phyloP scores from a whole-genome alignment of 2,329 filamentous ascomycete genomes.

The Cyanodermella asteris region DNA sequence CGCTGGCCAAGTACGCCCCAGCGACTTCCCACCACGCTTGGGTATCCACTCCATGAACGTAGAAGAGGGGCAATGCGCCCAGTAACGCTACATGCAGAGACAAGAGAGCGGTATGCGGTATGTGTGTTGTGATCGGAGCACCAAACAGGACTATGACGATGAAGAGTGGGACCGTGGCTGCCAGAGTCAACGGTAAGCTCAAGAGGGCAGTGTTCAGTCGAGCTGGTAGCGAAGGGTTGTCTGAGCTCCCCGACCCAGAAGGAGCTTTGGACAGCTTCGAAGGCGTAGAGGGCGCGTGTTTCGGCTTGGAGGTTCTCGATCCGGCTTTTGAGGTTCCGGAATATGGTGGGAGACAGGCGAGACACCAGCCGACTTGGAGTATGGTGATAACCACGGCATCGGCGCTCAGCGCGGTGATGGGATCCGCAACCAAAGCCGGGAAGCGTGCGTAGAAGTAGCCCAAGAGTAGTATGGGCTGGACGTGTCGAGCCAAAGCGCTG shows the following conservation, averaged over 20 bases:
- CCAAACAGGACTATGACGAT: slow-evolving; percentile 59
- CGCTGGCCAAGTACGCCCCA: slow-evolving; percentile 48
- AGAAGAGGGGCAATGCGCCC: slow-evolving; percentile 58
- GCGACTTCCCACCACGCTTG: slow-evolving; percentile 48
- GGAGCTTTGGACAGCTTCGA: slow-evolving; percentile 4
- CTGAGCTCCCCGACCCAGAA: slow-evolving; percentile 3
- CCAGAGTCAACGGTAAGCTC: slow-evolving; percentile 32
- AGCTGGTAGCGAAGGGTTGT: slow-evolving; percentile 28
- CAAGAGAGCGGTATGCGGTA: slow-evolving; percentile 55
- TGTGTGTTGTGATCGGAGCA: slow-evolving; percentile 67
- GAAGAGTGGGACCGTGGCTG: slow-evolving; percentile 35
- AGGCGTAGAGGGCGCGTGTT: background rate
- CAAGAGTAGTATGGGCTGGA: slow-evolving; percentile 47
- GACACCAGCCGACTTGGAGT: slow-evolving; percentile 39
- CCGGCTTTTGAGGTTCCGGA: slow-evolving; percentile 5
- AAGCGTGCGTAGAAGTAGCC: slow-evolving; percentile 43
- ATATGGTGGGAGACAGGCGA: slow-evolving; percentile 35
- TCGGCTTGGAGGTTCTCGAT: too few species aligned
- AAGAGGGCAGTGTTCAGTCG: too few species aligned
- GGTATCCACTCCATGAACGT: slow-evolving; percentile 59
- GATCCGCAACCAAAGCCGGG: slow-evolving; percentile 43
- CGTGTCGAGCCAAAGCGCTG: slow-evolving; percentile 35
- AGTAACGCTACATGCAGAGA: slow-evolving; percentile 66
- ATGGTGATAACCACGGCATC: slow-evolving; percentile 40
- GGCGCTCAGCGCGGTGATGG: slow-evolving; percentile 38